These are phyloP conservation scores for Ceratocystis papillata DNA, from an alignment of 2,329 filamentous ascomycete genomes.

Conservation along the genomic window DNA sequence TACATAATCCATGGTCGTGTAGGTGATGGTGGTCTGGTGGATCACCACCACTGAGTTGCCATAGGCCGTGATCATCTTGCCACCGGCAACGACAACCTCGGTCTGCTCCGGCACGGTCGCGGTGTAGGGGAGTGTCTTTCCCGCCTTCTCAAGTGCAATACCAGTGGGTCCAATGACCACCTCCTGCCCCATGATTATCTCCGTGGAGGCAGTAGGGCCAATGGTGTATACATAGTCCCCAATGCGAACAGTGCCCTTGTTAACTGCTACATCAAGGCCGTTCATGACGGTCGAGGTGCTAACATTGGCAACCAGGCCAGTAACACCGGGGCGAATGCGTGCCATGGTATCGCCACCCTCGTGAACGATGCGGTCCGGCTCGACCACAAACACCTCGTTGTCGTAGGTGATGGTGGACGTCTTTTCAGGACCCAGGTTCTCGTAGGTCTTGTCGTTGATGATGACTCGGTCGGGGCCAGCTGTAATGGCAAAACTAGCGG, in stretches of 20 bases:
- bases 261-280: slow-evolving; percentile 35
- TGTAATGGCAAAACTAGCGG: slow-evolving; percentile 34
- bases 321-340: slow-evolving; percentile 33
- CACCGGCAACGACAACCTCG: slow-evolving; percentile 40
- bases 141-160: slow-evolving; percentile 32
- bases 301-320: slow-evolving; percentile 29
- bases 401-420: slow-evolving; percentile 37
- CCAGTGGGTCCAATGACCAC: slow-evolving; percentile 33
- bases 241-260: slow-evolving; percentile 35
- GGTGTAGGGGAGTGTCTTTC: slow-evolving; percentile 31
- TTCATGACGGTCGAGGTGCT: slow-evolving; percentile 35
- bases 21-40: slow-evolving; percentile 38
- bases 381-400: slow-evolving; percentile 39
- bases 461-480: slow-evolving; percentile 38
- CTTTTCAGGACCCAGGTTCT: slow-evolving; percentile 31
- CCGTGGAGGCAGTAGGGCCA: slow-evolving; percentile 31
- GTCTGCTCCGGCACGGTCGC: slow-evolving; percentile 32
- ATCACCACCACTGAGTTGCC: slow-evolving; percentile 36
- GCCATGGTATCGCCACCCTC: slow-evolving; percentile 32
- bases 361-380: slow-evolving; percentile 32
- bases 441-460: slow-evolving; percentile 39
- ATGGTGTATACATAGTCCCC: slow-evolving; percentile 38
- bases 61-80: slow-evolving; percentile 38
- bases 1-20: slow-evolving; percentile 32
- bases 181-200: slow-evolving; percentile 30